Percentiles rank a stretch among this genome's conserved stretches.
Evolutionary conservation across 495 filamentous ascomycete species (phyloP).

Genomic region (Hyaloscypha bicolor): DNA sequence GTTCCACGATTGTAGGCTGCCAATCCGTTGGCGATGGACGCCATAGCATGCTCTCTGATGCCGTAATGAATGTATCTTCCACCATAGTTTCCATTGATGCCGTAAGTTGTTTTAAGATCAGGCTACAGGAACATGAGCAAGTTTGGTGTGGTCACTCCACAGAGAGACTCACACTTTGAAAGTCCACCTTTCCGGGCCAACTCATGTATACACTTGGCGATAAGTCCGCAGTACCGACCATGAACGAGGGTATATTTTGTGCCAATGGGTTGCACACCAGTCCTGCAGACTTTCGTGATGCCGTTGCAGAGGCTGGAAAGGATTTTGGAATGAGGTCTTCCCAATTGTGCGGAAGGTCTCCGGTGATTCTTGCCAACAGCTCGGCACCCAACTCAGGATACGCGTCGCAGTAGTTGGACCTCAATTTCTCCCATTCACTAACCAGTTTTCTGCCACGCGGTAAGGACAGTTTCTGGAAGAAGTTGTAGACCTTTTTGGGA

Average conservation of each 20-base stretch:
- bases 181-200: conserved; percentile 56
- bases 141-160: background rate
- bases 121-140: conserved; percentile 1
- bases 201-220: conserved; percentile 56
- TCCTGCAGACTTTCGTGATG: conserved; percentile 52
- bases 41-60: conserved; percentile 59
- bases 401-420: conserved; percentile 43
- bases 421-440: conserved; percentile 28
- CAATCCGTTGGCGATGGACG: conserved; percentile 53
- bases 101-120: conserved; percentile 9
- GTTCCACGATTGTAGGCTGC: conserved; percentile 53
- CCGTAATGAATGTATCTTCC: conserved; percentile 58
- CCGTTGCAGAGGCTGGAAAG: conserved; percentile 46
- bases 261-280: conserved; percentile 54
- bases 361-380: conserved; percentile 3
- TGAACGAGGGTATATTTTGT: conserved; percentile 48
- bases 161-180: conserved; percentile 48
- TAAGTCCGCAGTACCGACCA: conserved; percentile 63
- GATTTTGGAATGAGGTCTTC: conserved; percentile 8
- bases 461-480: conserved; percentile 46
- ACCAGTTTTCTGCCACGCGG: conserved; percentile 37
- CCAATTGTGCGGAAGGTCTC: conserved; percentile 33
- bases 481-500: conserved; percentile 46
- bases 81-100: conserved; percentile 32
- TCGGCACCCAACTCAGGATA: conserved; percentile 51